Evolutionary conservation across 495 filamentous ascomycete species (phyloP).

Genomic region (Penicillium verhagenii): DNA sequence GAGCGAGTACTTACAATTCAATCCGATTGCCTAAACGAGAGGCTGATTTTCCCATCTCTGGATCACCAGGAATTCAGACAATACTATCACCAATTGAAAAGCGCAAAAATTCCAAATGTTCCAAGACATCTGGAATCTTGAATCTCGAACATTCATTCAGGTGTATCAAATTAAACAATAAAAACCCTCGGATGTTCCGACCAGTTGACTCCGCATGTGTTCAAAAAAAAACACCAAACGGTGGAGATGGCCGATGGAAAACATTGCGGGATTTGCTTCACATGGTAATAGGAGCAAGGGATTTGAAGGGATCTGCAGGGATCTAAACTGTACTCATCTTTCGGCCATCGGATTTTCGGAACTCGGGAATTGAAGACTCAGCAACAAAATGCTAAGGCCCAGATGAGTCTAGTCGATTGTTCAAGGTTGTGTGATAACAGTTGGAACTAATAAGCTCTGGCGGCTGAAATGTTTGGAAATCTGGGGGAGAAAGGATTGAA

Average conservation of each 20-base stretch:
- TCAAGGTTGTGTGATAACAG: background rate
- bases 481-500: constrained; percentile 23
- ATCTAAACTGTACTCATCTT: background rate
- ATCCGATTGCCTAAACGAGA: no score
- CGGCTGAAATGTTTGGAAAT: constrained; percentile 11
- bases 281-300: background rate
- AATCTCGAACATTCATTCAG: no score
- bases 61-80: no score
- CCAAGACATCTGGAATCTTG: no score
- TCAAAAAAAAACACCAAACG: no score
- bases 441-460: constrained; percentile 3
- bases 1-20: no score
- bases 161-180: background rate
- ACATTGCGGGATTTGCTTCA: constrained; percentile 5
- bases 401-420: background rate
- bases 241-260: constrained; percentile 16
- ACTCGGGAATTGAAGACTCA: constrained; percentile 12
- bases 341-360: constrained; percentile 22
- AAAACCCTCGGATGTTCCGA: background rate
- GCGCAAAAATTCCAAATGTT: no score
- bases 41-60: no score
- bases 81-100: no score
- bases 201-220: background rate
- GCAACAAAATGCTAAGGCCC: background rate
- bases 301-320: background rate